Conservation (phyloP, 306 rosid species). For the Mucuna pruriens region DNA sequence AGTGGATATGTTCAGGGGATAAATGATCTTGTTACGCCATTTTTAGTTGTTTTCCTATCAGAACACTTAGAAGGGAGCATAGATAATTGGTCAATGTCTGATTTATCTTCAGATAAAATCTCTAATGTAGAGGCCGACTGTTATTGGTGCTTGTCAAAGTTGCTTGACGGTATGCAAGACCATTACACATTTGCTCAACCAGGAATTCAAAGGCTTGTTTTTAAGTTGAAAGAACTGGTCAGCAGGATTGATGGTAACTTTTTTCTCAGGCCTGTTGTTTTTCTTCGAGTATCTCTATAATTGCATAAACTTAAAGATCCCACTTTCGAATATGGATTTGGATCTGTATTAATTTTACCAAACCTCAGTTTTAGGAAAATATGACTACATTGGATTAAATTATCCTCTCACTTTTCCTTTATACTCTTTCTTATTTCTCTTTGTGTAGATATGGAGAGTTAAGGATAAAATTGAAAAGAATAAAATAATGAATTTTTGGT, state of each 20-base stretch:
- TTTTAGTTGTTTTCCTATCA: conserved; percentile 89
- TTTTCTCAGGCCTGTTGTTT: conserved; percentile 26
- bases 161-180: conserved; percentile 98
- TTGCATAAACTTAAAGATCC: conserved; percentile 16
- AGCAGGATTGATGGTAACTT: conserved; percentile 85
- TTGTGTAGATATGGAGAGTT: background rate
- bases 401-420: background rate
- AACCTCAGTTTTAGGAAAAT: conserved; percentile 11
- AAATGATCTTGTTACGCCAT: conserved; percentile 95
- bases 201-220: conserved; percentile 96
- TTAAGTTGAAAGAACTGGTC: conserved; percentile 91
- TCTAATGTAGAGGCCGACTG: conserved; percentile 86
- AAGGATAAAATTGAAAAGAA: background rate
- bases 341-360: conserved; percentile 14
- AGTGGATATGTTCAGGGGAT: conserved; percentile 99
- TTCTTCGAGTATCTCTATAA: conserved; percentile 24
- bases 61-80: conserved; percentile 78
- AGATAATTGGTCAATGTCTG: conserved; percentile 76
- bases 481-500: background rate
- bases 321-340: conserved; percentile 23
- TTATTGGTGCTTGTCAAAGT: conserved; percentile 93
- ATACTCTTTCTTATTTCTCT: background rate
- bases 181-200: conserved; percentile 98
- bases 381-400: background rate
- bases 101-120: conserved; percentile 70